Evolutionary conservation across 495 filamentous ascomycete species (phyloP), one percentile per base, ranked within the genome.

Genomic region (Trichoderma reesei): DNA sequence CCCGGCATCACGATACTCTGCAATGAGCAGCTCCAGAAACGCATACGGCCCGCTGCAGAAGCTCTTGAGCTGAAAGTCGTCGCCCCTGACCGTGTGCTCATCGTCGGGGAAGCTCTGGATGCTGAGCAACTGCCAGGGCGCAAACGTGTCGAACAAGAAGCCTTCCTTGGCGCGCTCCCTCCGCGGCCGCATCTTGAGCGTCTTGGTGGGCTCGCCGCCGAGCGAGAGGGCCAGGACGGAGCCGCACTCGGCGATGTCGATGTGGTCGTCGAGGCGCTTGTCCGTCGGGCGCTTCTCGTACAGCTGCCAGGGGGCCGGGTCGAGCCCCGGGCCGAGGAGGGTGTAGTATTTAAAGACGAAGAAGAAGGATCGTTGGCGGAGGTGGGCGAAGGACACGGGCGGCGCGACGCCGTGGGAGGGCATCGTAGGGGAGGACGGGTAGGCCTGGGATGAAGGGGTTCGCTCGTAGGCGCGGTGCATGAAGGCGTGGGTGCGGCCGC

Each of bases 341-440:
- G 82, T 82, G 67, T 79, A 82, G 61, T 82, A 84, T 64, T 84
- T 82, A 67, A 85, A 83, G 61, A 74, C 78, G 67, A 84, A 83
- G 34, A 83, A 73, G 66, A 85, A 82, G 18, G 72, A 77, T 16
- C 77, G 71, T 67, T 77, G 79, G 9, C 73, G 71, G 37, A 73
- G 65, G 1, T 64, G 41, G 36, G 77, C 72, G 1, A 68, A 37
- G 13, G 73, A 71, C 39, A 76, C 16, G 31, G 36, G 33, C 18
- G 59, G 34, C 20, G 51, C 10, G 54, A 41, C 41, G 59, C n/a
- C n/a, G 59, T 31, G 14, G 33, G 59, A 61, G 20, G 20, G 36
- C 34, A 56, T 3, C 11, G 26, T 34, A 7, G 51, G 51, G 6
- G 51, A 56, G 10, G 51, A 56, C 10, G 59, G 34, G 14, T 61